phyloP scores from a whole-genome alignment of 169 alveolate genomes.

The Haemoproteus tartakovskyi region DNA sequence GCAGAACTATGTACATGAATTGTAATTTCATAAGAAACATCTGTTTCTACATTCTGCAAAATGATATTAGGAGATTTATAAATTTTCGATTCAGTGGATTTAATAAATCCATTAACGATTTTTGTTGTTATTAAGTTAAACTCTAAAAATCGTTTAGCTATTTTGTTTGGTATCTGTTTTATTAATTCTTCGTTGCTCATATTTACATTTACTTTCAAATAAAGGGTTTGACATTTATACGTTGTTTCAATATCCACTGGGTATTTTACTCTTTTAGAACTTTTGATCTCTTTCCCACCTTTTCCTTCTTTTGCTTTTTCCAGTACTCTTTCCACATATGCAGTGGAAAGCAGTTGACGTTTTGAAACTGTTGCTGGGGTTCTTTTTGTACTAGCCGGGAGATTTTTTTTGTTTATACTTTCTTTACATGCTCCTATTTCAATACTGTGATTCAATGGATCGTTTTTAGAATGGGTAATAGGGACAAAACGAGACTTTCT shows the following conservation, averaged over 20 bases:
- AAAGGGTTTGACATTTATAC: slow-evolving; percentile 32
- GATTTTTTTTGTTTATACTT: background rate
- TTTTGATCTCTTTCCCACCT: slow-evolving; percentile 5
- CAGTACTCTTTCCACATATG: too few relatives aligned
- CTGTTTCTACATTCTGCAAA: slow-evolving; percentile 57
- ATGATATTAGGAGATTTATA: slow-evolving; percentile 58
- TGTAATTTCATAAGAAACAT: slow-evolving; percentile 40
- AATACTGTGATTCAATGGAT: slow-evolving; percentile 87
- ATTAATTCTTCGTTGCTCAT: slow-evolving; percentile 42
- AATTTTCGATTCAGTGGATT: slow-evolving; percentile 52
- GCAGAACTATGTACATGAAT: slow-evolving; percentile 33
- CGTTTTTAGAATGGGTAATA: slow-evolving; percentile 81
- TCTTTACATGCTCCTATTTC: too few relatives aligned
- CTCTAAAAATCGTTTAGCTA: slow-evolving; percentile 37
- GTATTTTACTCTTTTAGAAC: slow-evolving; percentile 7
- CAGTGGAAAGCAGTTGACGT: too few relatives aligned
- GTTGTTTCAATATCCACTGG: slow-evolving; percentile 44
- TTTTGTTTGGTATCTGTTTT: slow-evolving; percentile 9
- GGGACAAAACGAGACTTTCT: too few relatives aligned
- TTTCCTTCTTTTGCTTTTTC: slow-evolving; percentile 13
- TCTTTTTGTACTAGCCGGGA: background rate
- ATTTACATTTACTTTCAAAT: slow-evolving; percentile 50
- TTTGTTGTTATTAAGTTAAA: slow-evolving; percentile 53
- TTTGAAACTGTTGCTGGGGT: too few relatives aligned
- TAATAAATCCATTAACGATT: slow-evolving; percentile 29